These are phyloP conservation scores for Tulasnella sp. DNA, from an alignment of 768 basidiomycete species.

Conservation along the genomic window DNA sequence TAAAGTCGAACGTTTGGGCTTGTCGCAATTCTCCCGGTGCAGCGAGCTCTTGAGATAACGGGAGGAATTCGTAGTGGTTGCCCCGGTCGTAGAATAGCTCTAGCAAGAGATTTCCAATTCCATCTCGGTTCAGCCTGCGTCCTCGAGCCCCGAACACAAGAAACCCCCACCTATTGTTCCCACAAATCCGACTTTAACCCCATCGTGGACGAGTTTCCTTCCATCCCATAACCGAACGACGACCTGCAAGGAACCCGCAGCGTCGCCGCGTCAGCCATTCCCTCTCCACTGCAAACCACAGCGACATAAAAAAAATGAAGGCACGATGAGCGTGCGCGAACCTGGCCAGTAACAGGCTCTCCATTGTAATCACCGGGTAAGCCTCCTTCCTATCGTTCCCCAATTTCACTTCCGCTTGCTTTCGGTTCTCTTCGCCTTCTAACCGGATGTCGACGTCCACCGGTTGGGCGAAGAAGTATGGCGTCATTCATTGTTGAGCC, in stretches of 20 bases:
- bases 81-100: constrained; percentile 96
- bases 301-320: neutral
- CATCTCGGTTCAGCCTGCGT: neutral
- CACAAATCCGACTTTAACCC: constrained; percentile 96
- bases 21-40: constrained; percentile 95
- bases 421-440: constrained; percentile 79
- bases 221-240: constrained; percentile 87
- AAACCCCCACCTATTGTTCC: constrained; percentile 84
- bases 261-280: neutral
- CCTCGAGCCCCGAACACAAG: neutral
- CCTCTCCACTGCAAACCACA: too few species aligned
- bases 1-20: constrained; percentile 92
- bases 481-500: constrained; percentile 28
- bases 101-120: constrained; percentile 26
- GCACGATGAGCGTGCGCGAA: constrained; percentile 29
- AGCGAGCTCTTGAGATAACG: constrained; percentile 89
- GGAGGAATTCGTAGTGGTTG: constrained; percentile 96
- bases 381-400: constrained; percentile 77
- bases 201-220: constrained; percentile 90
- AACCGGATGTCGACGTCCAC: constrained; percentile 88
- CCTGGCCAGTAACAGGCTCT: constrained; percentile 84
- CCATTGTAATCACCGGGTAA: constrained; percentile 97
- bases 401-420: constrained; percentile 81
- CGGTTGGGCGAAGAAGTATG: constrained; percentile 86
- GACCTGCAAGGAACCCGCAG: constrained; percentile 42